phyloP scores from a whole-genome alignment of 2,329 filamentous ascomycete genomes.

The Blumeriella jaapii region DNA sequence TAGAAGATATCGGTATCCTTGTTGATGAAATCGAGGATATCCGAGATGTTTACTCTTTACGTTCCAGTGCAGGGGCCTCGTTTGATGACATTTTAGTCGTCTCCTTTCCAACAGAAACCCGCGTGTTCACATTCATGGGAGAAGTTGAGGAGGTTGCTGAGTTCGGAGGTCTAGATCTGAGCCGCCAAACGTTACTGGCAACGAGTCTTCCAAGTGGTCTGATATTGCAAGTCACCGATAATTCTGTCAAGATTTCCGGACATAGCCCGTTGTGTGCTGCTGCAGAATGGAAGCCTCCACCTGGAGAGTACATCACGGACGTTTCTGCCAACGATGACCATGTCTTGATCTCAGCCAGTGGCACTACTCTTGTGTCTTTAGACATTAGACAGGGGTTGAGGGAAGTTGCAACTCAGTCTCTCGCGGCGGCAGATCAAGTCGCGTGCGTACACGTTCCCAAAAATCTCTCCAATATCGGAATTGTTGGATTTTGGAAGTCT shows the following conservation, averaged over 20 bases:
- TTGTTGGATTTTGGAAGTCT: slow-evolving; percentile 82
- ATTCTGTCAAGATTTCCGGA: slow-evolving; percentile 50
- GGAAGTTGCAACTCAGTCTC: slow-evolving; percentile 45
- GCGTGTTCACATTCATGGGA: slow-evolving; percentile 65
- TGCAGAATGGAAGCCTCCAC: slow-evolving; percentile 44
- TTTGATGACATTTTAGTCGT: slow-evolving; percentile 62
- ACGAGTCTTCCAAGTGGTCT: slow-evolving; percentile 51
- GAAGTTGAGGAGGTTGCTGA: slow-evolving; percentile 78
- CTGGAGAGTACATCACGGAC: slow-evolving; percentile 54
- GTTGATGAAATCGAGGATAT: slow-evolving; percentile 70
- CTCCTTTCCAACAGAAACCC: slow-evolving; percentile 73
- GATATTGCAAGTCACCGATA: slow-evolving; percentile 66
- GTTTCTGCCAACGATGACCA: slow-evolving; percentile 62
- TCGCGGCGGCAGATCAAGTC: slow-evolving; percentile 61
- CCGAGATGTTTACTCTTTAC: slow-evolving; percentile 60
- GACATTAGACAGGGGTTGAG: slow-evolving; percentile 47
- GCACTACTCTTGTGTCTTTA: slow-evolving; percentile 60
- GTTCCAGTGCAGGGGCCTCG: slow-evolving; percentile 35
- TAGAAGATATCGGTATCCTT: slow-evolving; percentile 76
- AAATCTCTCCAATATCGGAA: slow-evolving; percentile 51
- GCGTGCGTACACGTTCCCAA: slow-evolving; percentile 71
- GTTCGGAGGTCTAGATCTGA: slow-evolving; percentile 59
- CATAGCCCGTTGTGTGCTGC: slow-evolving; percentile 41
- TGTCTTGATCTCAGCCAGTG: slow-evolving; percentile 65
- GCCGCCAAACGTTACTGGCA: slow-evolving; percentile 60